Evolutionary conservation across 2,329 filamentous ascomycete genomes (phyloP), one percentile per base, ranked within the genome.

Genomic region (Aspergillus sp.): DNA sequence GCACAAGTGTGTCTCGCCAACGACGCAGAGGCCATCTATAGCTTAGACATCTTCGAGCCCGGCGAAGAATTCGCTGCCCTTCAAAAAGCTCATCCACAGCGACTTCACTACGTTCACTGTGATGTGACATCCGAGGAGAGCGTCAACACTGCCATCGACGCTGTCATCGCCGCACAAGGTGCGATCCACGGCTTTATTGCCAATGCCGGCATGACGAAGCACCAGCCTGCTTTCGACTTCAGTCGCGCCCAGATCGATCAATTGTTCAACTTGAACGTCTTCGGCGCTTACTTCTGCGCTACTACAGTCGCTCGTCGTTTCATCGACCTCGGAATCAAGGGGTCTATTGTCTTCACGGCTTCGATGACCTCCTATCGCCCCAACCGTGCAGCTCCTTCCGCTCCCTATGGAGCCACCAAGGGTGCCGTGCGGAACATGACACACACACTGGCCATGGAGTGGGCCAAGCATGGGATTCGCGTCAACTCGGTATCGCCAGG

Each of bases 281-380:
- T 69, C 36, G 66, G 67, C 9, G 66, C 67, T 23, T 73, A 65
- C 54, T 70, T 63, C 63, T 69, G 66, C 25, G 72, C 70, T 2
- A 62, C 62, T 2, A 61, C 65, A 13, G 70, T 66, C 1, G 70
- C 72, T 2, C 65, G 67, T 12, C 55, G 60, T 57, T 79, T 80
- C 69, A 78, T 79, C 39, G 69, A 75, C 63, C 72, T 78, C 13
- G 76, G 75, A 4, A 69, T 71, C 58, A 71, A 70, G 60, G 73
- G 71, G 19, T 65, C 65, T 10, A 69, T 73, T 32, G 78, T 82
- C 56, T 81, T 81, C 62, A 82, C 80, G 2, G 76, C 79, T 0
- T 76, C 71, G 51, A 82, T 81, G 78, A 77, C 80, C 3, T 76
- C 72, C 2, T 81, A 82, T 67, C 74, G 79, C 0, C 79, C 79